Conservation (phyloP, 2,329 filamentous ascomycete species). For the Cordyceps javanica region DNA sequence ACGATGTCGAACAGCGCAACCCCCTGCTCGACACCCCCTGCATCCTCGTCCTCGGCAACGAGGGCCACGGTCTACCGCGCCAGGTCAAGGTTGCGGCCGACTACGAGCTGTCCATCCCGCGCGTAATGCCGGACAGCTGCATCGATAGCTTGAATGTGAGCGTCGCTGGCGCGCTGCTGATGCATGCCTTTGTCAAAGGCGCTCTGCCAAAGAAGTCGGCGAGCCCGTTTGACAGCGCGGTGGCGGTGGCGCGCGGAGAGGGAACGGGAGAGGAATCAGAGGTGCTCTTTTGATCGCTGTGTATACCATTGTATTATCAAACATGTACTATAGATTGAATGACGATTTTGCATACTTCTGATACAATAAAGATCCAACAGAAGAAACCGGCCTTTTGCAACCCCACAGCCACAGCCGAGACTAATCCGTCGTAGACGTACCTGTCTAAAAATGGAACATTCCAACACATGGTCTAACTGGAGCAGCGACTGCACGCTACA, state of each 20-base stretch:
- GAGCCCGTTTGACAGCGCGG: background rate
- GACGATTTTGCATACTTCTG: background rate
- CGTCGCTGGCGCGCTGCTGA: constrained; percentile 75
- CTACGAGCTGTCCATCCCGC: constrained; percentile 58
- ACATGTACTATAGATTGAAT: background rate
- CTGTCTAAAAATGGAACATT: too few species aligned
- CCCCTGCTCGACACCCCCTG: constrained; percentile 58
- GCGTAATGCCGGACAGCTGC: constrained; percentile 42
- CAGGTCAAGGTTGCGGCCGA: constrained; percentile 62
- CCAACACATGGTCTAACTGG: too few species aligned
- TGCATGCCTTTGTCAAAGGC: constrained; percentile 57
- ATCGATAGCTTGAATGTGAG: constrained; percentile 94
- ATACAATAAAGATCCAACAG: background rate
- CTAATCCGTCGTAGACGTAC: too few species aligned
- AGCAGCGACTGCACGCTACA: too few species aligned
- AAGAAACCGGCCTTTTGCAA: too few species aligned
- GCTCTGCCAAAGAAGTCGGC: constrained; percentile 6
- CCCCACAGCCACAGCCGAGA: too few species aligned
- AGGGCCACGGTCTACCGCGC: constrained; percentile 66
- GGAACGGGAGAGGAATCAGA: background rate
- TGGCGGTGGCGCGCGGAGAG: background rate
- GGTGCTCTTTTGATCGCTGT: background rate
- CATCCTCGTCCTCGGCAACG: constrained; percentile 76
- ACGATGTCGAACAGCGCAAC: constrained; percentile 42
- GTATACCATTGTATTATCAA: background rate